These are phyloP conservation scores for Tinospora cordifolia DNA, from an alignment of 164 flowering plant genomes.

Conservation along the genomic window DNA sequence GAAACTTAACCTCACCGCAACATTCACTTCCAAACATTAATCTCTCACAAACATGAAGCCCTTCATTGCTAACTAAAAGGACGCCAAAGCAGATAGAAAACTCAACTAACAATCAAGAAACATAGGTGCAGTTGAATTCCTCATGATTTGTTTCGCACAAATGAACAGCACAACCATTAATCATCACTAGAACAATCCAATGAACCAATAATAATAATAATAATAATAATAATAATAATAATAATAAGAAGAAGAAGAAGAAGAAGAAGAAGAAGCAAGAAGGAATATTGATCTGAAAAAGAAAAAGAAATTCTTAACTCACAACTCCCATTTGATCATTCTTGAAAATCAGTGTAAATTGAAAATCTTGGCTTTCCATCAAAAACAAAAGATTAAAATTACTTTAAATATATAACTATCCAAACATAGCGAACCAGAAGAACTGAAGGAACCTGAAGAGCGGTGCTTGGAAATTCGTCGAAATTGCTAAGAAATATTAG, in stretches of 20 bases:
- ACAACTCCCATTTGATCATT: background rate
- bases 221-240: too few relatives aligned
- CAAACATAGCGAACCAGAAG: background rate
- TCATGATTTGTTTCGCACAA: background rate
- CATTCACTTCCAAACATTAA: background rate
- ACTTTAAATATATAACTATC: too few relatives aligned
- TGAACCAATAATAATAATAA: background rate
- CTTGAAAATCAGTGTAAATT: background rate
- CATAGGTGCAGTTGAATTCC: background rate
- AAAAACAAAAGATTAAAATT: background rate
- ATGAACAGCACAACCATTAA: background rate
- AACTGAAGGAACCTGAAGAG: slow-evolving; percentile 5
- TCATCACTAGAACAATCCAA: background rate
- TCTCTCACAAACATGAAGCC: background rate
- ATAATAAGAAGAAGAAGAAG: background rate
- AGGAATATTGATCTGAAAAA: too few relatives aligned
- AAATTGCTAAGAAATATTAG: background rate
- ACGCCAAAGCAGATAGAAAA: too few relatives aligned
- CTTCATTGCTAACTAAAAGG: background rate
- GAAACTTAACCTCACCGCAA: background rate
- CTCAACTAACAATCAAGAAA: background rate
- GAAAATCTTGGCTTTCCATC: background rate
- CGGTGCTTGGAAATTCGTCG: background rate
- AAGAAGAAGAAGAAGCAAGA: background rate
- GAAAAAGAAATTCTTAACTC: background rate